Evolutionary conservation across 2,329 filamentous ascomycete genomes (phyloP), one percentile per base, ranked within the genome.

Genomic region (Fusarium buharicum): DNA sequence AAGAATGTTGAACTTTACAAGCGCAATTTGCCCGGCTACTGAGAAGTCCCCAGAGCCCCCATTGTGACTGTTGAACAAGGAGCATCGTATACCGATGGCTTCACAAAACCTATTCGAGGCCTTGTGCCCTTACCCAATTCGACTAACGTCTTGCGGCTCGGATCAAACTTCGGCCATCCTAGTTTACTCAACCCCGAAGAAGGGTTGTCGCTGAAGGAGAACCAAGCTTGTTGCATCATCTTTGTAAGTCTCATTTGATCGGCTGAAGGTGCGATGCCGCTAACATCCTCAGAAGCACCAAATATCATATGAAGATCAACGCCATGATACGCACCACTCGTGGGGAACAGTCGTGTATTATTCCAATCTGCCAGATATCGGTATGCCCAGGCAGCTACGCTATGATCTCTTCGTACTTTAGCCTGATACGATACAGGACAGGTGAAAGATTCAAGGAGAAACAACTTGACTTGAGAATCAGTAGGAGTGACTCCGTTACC

Each of bases 341-440:
- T 75, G 0, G 75, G 73, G 50, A 78, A 81, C 20, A 84, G 70
- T 0, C 79, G 73, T 1, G 78, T 78, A 53, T 82, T 84, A 27
- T 77, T 61, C 78, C 80, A 84, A 62, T 83, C 80, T 17, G 76
- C 81, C 45, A 79, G 74, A 64, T 82, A 84, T 27, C 81, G 78
- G 41, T 78, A 82, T 4, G 74, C 74, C 77, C 79, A 84, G 9
- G 76, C 68, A 0, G 78, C 72, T 3, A 81, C 73, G 6, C 68
- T 72, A 18, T 76, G 63, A 1, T 51, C 40, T 1, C 64, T 66
- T 8, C 79, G 77, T 1, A 74, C 74, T 2, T 63, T 54, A 4
- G 75, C 78, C 20, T 79, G 76, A 50, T 74, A 71, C 2, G 74
- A 70, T 11, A 77, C 76, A 3, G 81, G 78, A 31, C 81, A 84